phyloP scores from a whole-genome alignment of 2,329 filamentous ascomycete species.

The Mariannaea elegans region DNA sequence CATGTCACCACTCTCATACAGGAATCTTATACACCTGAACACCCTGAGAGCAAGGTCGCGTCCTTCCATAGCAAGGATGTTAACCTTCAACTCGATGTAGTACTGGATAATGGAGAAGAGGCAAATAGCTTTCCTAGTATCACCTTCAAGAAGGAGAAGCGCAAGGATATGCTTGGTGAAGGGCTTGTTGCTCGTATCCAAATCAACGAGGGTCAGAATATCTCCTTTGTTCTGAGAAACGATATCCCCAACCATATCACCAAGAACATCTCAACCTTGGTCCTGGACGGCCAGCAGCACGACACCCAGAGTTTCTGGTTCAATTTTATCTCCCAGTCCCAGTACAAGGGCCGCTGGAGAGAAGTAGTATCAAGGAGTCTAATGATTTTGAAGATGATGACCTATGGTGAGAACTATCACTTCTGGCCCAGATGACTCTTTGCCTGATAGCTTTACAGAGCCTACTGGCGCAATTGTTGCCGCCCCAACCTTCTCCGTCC shows the following conservation, averaged over 20 bases:
- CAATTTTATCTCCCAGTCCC: slow-evolving; percentile 75
- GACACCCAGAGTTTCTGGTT: slow-evolving; percentile 78
- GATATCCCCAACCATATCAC: slow-evolving; percentile 67
- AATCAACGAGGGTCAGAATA: slow-evolving; percentile 71
- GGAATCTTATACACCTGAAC: slow-evolving; percentile 49
- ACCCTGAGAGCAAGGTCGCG: slow-evolving; percentile 64
- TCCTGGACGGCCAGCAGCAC: slow-evolving; percentile 71
- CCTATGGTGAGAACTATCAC: slow-evolving; percentile 56
- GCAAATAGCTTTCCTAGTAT: slow-evolving; percentile 59
- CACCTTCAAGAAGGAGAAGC: slow-evolving; percentile 62
- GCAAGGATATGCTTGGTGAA: slow-evolving; percentile 63
- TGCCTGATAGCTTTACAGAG: slow-evolving; percentile 52
- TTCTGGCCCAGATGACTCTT: neutral
- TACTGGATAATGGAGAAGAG: slow-evolving; percentile 64
- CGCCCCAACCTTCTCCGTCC: slow-evolving; percentile 79
- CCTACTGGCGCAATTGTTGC: slow-evolving; percentile 82
- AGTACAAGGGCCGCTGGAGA: slow-evolving; percentile 76
- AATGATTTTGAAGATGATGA: slow-evolving; percentile 79
- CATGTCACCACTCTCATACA: slow-evolving; percentile 68
- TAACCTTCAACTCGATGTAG: slow-evolving; percentile 73
- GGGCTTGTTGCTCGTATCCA: slow-evolving; percentile 69
- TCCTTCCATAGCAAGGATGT: slow-evolving; percentile 68
- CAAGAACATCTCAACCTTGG: slow-evolving; percentile 62
- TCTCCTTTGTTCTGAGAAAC: slow-evolving; percentile 75
- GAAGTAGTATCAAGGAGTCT: slow-evolving; percentile 77